Base-by-base conservation (phyloP, 768 basidiomycete species). In the Tremella yokohamensis region DNA sequence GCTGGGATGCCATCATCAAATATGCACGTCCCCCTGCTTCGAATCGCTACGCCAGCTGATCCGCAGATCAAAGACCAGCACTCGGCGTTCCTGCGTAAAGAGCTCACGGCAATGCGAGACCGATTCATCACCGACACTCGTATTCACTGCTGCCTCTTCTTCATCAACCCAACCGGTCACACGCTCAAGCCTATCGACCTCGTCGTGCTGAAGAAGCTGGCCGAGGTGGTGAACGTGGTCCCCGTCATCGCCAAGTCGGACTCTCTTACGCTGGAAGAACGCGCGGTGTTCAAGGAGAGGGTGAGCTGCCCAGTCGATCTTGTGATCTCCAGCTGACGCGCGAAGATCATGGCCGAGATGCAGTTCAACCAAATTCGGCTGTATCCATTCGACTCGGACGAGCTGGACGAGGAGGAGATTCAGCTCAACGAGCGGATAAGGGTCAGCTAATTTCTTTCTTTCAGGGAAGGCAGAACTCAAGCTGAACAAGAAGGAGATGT, bases 191-290 rank as follows among this genome's bases (percentile, higher is more conserved):
- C 96, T 26, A 92, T 99, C 70, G 94, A 99, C 70, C 87, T 98
- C 47, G 92, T 92, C 72, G 96, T 99, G 64, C 91, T 99, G 87
- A 96, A 97, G 83, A 97, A 97, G 81, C 82, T 99, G 61, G 89
- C 88, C 76, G 96, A 98, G 76, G 94, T 98, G 42, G 96, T 97
- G 77, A 99, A 99, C 69, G 94, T 99, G 52, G 93, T 99, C 8
- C 94, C 94, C n/a, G 89, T 99, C 61, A 97, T 99, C 71, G 94
- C 96, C 66, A 99, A 99, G 83, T 83, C 89, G 26, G 94, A 99
- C 78, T 87, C 85, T 63, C 82, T 99, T 81, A 97, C 93, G 1
- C 76, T 89, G 57, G 93, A 96, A 64, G 94, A 99, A 82, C 81
- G 91, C 66, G 87, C 87, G 56, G 81, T 82, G 45, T 99, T 99